These are phyloP conservation scores for Thelephora terrestris DNA, from an alignment of 1,284 basidiomycete genomes.

Conservation along the genomic window DNA sequence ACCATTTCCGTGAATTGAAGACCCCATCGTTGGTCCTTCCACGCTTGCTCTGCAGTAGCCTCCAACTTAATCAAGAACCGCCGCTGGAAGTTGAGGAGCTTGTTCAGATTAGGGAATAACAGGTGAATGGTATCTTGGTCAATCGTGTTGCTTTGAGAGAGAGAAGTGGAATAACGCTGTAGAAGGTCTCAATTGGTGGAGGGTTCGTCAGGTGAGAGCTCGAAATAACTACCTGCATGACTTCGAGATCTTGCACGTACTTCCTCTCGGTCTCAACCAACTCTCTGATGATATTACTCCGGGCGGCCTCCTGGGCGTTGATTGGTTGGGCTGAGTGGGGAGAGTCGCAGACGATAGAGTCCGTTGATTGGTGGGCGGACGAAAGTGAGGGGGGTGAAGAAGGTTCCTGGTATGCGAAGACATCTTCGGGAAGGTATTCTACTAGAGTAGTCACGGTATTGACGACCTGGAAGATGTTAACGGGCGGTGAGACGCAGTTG, in stretches of 20 bases:
- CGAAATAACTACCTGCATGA: conserved; percentile 67
- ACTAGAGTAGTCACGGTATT: conserved; percentile 88
- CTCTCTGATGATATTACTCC: conserved; percentile 76
- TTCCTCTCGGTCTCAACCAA: conserved; percentile 93
- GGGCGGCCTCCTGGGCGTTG: conserved; percentile 54
- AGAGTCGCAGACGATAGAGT: conserved; percentile 40
- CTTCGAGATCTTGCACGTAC: conserved; percentile 96
- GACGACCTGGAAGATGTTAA: conserved; percentile 54
- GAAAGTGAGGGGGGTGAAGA: conserved; percentile 43
- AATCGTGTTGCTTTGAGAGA: conserved; percentile 76
- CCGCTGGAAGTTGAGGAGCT: conserved; percentile 93
- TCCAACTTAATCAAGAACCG: conserved; percentile 94
- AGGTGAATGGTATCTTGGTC: conserved; percentile 92
- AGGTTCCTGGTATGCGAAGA: conserved; percentile 56
- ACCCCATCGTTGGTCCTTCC: conserved; percentile 90
- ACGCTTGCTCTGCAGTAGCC: conserved; percentile 70
- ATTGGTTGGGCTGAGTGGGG: conserved; percentile 27
- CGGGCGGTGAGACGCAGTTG: conserved; percentile 3
- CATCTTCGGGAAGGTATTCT: conserved; percentile 66
- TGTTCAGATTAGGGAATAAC: conserved; percentile 93
- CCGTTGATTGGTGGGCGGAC: conserved; percentile 47
- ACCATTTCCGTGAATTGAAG: conserved; percentile 73
- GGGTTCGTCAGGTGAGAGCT: conserved; percentile 6
- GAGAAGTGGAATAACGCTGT: conserved; percentile 74
- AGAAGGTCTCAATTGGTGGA: conserved; percentile 9